Evolutionary conservation across 1,284 basidiomycete genomes (phyloP).

Genomic region (Exobasidium cylindrosporum): DNA sequence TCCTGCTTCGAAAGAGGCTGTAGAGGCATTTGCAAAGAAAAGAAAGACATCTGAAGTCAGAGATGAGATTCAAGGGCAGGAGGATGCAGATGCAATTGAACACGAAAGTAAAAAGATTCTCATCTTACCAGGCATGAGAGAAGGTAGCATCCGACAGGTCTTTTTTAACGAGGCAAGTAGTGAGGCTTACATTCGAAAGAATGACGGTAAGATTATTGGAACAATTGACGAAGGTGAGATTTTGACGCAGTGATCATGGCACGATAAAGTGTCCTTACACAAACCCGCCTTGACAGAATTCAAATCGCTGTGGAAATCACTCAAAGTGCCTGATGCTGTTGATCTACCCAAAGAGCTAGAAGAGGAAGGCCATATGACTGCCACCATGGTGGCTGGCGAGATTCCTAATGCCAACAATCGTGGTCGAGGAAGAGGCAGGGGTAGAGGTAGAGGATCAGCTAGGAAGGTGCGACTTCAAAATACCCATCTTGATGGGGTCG

Average conservation of each 20-base stretch:
- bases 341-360: slow-evolving; percentile 72
- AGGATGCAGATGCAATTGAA: not conserved
- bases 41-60: slow-evolving; percentile 60
- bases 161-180: slow-evolving; percentile 86
- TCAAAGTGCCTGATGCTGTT: slow-evolving; percentile 78
- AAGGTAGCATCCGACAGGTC: slow-evolving; percentile 69
- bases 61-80: not conserved
- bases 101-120: slow-evolving; percentile 72
- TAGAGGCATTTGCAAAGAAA: slow-evolving; percentile 13
- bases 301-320: slow-evolving; percentile 75
- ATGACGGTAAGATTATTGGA: slow-evolving; percentile 15
- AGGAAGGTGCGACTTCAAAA: slow-evolving; percentile 79
- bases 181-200: slow-evolving; percentile 62
- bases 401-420: not conserved
- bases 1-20: slow-evolving; percentile 66
- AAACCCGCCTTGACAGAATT: slow-evolving; percentile 70
- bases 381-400: slow-evolving; percentile 31
- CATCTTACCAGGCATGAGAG: slow-evolving; percentile 76
- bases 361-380: slow-evolving; percentile 41
- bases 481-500: slow-evolving; percentile 75
- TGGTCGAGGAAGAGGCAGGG: slow-evolving; percentile 18
- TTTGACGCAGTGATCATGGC: not conserved
- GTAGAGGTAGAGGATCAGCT: slow-evolving; percentile 12
- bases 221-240: slow-evolving; percentile 73
- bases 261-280: not conserved